Percentiles rank a stretch among this genome's conserved stretches.
Conservation (phyloP, 129 eudicot species). For the Centrapalus pauciflorus region DNA sequence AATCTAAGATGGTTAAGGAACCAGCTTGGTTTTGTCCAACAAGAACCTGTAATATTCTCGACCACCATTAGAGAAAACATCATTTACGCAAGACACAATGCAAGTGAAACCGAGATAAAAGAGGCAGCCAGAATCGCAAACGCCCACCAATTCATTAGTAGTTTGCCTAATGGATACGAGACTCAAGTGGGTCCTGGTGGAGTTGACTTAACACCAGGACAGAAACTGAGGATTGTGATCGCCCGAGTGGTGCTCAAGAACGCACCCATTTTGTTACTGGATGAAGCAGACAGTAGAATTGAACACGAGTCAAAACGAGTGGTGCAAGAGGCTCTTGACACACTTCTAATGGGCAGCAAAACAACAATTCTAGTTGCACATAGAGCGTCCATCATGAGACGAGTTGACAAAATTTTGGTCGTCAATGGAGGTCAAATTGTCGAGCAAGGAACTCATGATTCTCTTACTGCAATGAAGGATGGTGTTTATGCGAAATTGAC, state of each 20-base stretch:
- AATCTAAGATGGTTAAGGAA: constrained; percentile 62
- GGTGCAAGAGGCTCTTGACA: constrained; percentile 66
- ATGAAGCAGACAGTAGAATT: constrained; percentile 46
- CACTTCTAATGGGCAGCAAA: constrained; percentile 53
- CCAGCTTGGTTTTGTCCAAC: constrained; percentile 57
- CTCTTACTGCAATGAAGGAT: constrained; percentile 30
- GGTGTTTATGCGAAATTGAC: constrained; percentile 53
- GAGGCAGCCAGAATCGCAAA: constrained; percentile 67
- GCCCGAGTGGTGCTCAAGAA: constrained; percentile 62
- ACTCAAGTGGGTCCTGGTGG: constrained; percentile 54
- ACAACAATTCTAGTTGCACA: constrained; percentile 60
- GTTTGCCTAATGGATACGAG: constrained; percentile 63
- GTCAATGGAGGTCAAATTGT: constrained; percentile 60
- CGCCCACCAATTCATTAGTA: constrained; percentile 62
- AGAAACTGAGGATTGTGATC: constrained; percentile 49
- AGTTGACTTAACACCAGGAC: constrained; percentile 52
- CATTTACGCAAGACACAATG: constrained; percentile 42
- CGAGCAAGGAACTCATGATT: constrained; percentile 59
- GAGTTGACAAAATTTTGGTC: constrained; percentile 58
- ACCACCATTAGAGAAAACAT: constrained; percentile 67
- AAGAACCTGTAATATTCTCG: constrained; percentile 61
- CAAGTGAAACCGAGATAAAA: constrained; percentile 58
- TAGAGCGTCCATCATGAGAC: constrained; percentile 55
- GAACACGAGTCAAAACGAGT: constrained; percentile 56
- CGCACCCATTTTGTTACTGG: constrained; percentile 59